These are phyloP conservation scores for Bolboschoenus planiculmis DNA, from an alignment of 176 grass and related monocot species.

Conservation along the genomic window DNA sequence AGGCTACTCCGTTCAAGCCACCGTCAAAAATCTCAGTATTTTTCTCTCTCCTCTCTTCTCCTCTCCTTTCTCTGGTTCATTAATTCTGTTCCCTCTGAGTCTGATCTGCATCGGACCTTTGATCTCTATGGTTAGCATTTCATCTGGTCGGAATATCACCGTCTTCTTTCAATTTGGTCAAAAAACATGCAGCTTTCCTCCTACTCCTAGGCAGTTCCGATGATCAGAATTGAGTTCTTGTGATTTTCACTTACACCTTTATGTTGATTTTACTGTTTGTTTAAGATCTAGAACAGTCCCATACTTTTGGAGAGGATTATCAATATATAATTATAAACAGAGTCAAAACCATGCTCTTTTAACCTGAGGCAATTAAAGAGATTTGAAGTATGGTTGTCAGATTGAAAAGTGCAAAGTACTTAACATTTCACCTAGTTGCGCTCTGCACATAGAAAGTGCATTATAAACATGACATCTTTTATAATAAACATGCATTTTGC, in stretches of 20 bases:
- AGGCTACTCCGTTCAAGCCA: slow-evolving; percentile 70
- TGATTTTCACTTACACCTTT: not conserved
- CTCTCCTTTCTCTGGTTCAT: not conserved
- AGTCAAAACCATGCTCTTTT: not conserved
- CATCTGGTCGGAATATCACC: not conserved
- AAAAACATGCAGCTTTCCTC: too few relatives aligned
- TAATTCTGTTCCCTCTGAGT: not conserved
- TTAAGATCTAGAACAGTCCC: not conserved
- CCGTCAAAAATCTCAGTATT: slow-evolving; percentile 63
- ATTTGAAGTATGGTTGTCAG: not conserved
- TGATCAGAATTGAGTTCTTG: not conserved
- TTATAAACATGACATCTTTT: not conserved
- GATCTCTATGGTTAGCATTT: not conserved
- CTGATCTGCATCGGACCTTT: not conserved
- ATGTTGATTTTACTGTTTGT: not conserved
- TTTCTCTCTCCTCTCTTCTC: not conserved
- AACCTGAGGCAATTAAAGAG: not conserved
- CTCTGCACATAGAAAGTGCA: not conserved
- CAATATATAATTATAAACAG: not conserved
- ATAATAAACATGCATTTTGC: not conserved
- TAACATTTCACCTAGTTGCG: not conserved
- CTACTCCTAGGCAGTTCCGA: too few relatives aligned
- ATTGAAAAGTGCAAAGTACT: not conserved
- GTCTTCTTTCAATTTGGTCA: too few relatives aligned
- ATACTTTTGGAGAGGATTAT: not conserved